phyloP scores from a whole-genome alignment of 78 protist species.

The slime mould (Dictyostelium discoideum) region dicty_2.7 NC_007088.5:5137001-5137500 shows the following conservation, averaged over 20 bases:
- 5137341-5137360: background rate
- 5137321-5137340: background rate
- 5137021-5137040: background rate
- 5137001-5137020: constrained; percentile 2
- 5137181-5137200: background rate
- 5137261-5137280: background rate
- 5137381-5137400: background rate
- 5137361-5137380: background rate
- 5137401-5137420: background rate
- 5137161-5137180: background rate
- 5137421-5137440: background rate
- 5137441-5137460: background rate
- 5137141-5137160: background rate
- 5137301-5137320: background rate
- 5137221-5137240: background rate
- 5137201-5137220: background rate
- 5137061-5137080: background rate
- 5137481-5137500: background rate
- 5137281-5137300: background rate
- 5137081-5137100: background rate
- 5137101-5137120: background rate
- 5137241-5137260: background rate
- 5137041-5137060: background rate
- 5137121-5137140: background rate
- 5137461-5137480: background rate